phyloP scores from a whole-genome alignment of 176 grass and related monocot genomes.

The Sorghum bicolor region DNA sequence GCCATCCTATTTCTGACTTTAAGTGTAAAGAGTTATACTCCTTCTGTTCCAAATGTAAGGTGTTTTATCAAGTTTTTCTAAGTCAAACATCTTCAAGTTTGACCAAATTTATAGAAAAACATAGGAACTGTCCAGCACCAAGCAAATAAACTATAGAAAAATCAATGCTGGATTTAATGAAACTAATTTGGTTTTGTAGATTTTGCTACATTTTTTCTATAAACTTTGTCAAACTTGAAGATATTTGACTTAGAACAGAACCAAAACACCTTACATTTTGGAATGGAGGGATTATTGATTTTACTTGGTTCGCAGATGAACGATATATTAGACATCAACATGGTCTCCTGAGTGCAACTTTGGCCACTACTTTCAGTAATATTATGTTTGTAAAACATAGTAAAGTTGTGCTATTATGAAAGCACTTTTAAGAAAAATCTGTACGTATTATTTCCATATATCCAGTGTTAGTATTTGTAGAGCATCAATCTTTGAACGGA shows the following conservation, averaged over 20 bases:
- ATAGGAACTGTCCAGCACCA: not conserved
- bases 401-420: not conserved
- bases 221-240: not conserved
- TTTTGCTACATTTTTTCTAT: not conserved
- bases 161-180: not conserved
- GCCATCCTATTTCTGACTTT: not conserved
- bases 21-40: not conserved
- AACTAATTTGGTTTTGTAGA: not conserved
- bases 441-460: not conserved
- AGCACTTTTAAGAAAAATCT: not conserved
- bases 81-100: not conserved
- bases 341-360: not conserved
- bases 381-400: not conserved
- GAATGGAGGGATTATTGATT: not conserved
- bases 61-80: not conserved
- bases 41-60: not conserved
- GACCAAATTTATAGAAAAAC: not conserved
- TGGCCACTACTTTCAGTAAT: not conserved
- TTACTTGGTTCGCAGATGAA: not conserved
- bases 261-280: not conserved
- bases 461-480: not conserved
- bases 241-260: not conserved
- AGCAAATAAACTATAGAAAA: not conserved
- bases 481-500: conserved; percentile 12
- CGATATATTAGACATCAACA: not conserved